Percentiles rank a stretch among this genome's conserved stretches.
These are phyloP conservation scores for Areca catechu DNA, from an alignment of 176 grass and related monocot genomes.

Conservation along the genomic window DNA sequence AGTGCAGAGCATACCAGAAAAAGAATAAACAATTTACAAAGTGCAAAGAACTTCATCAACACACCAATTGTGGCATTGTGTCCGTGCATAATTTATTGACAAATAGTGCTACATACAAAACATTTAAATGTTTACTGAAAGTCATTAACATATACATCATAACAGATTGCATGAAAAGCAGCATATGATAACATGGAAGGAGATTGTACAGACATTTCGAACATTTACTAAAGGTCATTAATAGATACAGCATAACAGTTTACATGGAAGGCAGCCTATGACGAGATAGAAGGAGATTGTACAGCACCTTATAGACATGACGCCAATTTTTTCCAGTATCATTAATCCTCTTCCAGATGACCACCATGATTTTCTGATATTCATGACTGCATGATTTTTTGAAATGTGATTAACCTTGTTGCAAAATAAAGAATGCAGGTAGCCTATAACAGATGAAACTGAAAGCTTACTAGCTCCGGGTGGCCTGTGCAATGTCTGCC, in stretches of 20 bases:
- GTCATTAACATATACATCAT: too few relatives aligned
- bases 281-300: not conserved
- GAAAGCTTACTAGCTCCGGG: conserved; percentile 56
- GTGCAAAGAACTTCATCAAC: too few relatives aligned
- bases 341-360: conserved; percentile 97
- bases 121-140: too few relatives aligned
- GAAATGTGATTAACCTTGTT: not conserved
- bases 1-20: too few relatives aligned
- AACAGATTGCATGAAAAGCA: too few relatives aligned
- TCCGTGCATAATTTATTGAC: too few relatives aligned
- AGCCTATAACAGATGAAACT: not conserved
- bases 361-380: conserved; percentile 89
- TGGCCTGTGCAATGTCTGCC: conserved; percentile 80
- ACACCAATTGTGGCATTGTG: too few relatives aligned
- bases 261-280: not conserved
- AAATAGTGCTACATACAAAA: too few relatives aligned
- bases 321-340: conserved; percentile 99
- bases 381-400: conserved; percentile 51
- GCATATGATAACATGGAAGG: not conserved
- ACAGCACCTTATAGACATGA: conserved; percentile 91
- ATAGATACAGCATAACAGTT: too few relatives aligned
- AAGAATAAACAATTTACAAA: too few relatives aligned
- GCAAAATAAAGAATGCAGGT: not conserved
- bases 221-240: too few relatives aligned
- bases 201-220: not conserved